phyloP scores from a whole-genome alignment of 345 rosid genomes.

The Populus pruinosa region DNA sequence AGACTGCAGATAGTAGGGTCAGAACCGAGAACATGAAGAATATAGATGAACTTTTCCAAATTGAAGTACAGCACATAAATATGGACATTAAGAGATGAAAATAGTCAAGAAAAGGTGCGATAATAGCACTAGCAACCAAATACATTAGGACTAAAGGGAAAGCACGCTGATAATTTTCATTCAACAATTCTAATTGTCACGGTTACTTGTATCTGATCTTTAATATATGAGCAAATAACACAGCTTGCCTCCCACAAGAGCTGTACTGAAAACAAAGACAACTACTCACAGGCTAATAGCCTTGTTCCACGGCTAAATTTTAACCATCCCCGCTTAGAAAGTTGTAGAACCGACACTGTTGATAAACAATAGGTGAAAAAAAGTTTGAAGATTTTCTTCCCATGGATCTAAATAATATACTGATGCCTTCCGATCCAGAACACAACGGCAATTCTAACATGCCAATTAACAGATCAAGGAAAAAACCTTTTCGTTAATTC shows the following conservation, averaged over 20 bases:
- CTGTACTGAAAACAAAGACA: neutral
- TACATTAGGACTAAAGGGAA: neutral
- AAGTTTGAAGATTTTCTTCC: neutral
- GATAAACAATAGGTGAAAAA: neutral
- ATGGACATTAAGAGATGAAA: neutral
- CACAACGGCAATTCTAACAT: too few species aligned
- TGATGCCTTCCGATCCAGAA: too few species aligned
- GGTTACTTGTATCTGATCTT: neutral
- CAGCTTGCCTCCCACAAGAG: neutral
- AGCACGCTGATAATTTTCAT: neutral
- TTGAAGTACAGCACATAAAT: neutral
- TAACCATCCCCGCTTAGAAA: neutral
- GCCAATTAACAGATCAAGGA: too few species aligned
- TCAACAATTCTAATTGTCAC: neutral
- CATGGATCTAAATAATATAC: too few species aligned
- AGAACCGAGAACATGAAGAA: slow-evolving; percentile 3
- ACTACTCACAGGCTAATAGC: neutral
- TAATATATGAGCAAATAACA: neutral
- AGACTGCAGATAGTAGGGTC: slow-evolving; percentile 54
- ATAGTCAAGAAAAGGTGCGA: neutral
- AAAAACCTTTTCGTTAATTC: too few species aligned
- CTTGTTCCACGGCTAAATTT: neutral
- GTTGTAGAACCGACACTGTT: too few species aligned
- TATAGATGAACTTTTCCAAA: neutral
- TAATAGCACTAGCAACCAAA: too few species aligned